Percentiles rank a stretch among this genome's conserved stretches.
Conservation (phyloP, 768 basidiomycete species). For the Suillus bovinus region DNA sequence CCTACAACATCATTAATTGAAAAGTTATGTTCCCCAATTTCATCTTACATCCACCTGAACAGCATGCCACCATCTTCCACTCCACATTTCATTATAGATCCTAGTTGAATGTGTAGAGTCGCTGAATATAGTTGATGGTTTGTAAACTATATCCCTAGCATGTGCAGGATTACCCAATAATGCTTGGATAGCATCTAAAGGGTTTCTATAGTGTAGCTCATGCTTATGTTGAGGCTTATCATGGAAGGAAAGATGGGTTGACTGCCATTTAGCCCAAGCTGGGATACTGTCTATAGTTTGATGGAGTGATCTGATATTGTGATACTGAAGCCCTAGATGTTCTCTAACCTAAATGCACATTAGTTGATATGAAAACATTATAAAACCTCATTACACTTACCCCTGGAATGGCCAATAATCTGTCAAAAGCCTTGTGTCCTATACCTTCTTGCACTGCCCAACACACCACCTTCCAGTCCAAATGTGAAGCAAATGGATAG, state of each 20-base stretch:
- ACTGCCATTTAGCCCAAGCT: neutral
- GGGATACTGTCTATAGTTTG: conserved; percentile 5
- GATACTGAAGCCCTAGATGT: conserved; percentile 2
- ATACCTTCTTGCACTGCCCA: conserved; percentile 10
- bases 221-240: conserved; percentile 7
- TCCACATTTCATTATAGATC: conserved; percentile 39
- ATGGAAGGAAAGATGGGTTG: neutral
- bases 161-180: conserved; percentile 6
- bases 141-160: conserved; percentile 27
- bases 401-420: conserved; percentile 7
- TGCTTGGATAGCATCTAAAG: neutral
- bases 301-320: conserved; percentile 6
- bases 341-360: conserved; percentile 2
- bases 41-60: conserved; percentile 30
- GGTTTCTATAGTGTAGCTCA: conserved; percentile 1
- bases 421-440: conserved; percentile 9
- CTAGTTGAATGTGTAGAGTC: conserved; percentile 16
- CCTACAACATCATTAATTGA: neutral
- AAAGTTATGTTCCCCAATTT: neutral
- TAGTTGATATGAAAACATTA: too few species aligned
- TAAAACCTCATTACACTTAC: neutral
- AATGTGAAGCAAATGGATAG: conserved; percentile 1
- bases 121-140: conserved; percentile 27
- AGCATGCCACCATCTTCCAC: conserved; percentile 36
- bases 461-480: conserved; percentile 1